A percentile compares a stretch with the other conserved stretches of the same genome.
phyloP scores from a whole-genome alignment of 2,329 filamentous ascomycete genomes.

The Fusarium poae region DNA sequence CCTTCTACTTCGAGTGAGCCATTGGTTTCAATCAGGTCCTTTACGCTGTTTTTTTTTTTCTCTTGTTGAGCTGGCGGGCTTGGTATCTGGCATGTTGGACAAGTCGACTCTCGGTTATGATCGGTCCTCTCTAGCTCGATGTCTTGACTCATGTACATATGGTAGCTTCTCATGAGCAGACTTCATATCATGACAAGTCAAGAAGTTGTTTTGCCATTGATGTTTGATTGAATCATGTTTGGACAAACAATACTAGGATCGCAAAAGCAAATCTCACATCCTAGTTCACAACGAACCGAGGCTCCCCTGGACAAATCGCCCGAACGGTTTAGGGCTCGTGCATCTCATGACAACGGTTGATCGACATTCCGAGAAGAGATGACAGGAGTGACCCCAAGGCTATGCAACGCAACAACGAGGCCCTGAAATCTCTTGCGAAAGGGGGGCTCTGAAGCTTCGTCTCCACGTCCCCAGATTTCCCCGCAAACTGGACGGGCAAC shows the following conservation, averaged over 20 bases:
- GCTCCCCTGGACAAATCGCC: slow-evolving; percentile 15
- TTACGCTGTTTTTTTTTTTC: slow-evolving; percentile 6
- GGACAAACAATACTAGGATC: slow-evolving; percentile 12
- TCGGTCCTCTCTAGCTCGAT: slow-evolving; percentile 20
- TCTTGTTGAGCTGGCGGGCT: slow-evolving; percentile 15
- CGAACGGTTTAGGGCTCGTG: slow-evolving; percentile 15
- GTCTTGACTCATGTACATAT: slow-evolving; percentile 21
- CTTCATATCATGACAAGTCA: slow-evolving; percentile 13
- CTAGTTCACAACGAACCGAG: slow-evolving; percentile 21
- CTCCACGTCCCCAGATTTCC: slow-evolving; percentile 48
- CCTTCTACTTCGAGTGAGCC: slow-evolving; percentile 38
- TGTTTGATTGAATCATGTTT: slow-evolving; percentile 8
- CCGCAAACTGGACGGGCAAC: slow-evolving; percentile 42
- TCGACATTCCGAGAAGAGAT: slow-evolving; percentile 24
- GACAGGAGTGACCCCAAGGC: slow-evolving; percentile 15
- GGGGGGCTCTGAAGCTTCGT: slow-evolving; percentile 19
- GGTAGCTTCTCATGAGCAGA: slow-evolving; percentile 16
- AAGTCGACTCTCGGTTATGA: slow-evolving; percentile 30
- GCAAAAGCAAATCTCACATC: slow-evolving; percentile 34
- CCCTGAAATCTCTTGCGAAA: slow-evolving; percentile 24
- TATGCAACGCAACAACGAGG: slow-evolving; percentile 10
- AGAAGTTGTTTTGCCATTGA: slow-evolving; percentile 9
- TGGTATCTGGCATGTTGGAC: slow-evolving; percentile 9
- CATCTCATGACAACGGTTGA: slow-evolving; percentile 30
- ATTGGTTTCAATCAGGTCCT: slow-evolving; percentile 30